phyloP scores from a whole-genome alignment of 169 alveolate species.

The Eimeria tenella region DNA sequence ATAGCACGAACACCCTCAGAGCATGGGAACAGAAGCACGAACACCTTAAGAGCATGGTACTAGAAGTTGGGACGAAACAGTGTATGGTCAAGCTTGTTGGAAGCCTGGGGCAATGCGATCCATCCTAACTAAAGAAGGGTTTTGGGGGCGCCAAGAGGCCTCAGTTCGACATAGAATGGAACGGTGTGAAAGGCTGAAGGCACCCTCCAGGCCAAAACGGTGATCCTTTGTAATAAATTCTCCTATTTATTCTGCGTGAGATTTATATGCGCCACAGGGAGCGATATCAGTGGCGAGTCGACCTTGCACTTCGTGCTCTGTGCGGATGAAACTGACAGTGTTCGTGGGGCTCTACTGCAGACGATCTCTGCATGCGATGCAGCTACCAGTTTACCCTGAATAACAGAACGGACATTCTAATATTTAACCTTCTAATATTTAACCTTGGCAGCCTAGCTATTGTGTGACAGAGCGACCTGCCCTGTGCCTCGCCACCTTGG shows the following conservation, averaged over 20 bases:
- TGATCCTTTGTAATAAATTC: neutral
- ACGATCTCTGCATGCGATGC: slow-evolving; percentile 63
- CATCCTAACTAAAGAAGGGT: neutral
- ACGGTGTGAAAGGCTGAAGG: neutral
- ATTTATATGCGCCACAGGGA: slow-evolving; percentile 27
- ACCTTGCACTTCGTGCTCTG: slow-evolving; percentile 24
- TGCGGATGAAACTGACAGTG: neutral
- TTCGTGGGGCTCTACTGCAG: slow-evolving; percentile 44
- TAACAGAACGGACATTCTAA: neutral
- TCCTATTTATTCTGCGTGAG: neutral
- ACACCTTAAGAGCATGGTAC: too few relatives aligned
- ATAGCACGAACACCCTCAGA: neutral
- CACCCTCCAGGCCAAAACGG: neutral
- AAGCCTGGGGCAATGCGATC: too few relatives aligned
- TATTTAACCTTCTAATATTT: neutral
- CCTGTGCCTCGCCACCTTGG: too few relatives aligned
- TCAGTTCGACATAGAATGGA: neutral
- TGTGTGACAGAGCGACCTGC: too few relatives aligned
- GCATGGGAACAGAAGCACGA: too few relatives aligned
- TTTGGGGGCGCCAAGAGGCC: neutral
- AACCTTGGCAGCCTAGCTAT: too few relatives aligned
- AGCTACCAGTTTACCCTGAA: slow-evolving; percentile 67
- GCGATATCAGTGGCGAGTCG: slow-evolving; percentile 68
- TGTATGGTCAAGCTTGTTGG: too few relatives aligned
- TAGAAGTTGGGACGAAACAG: too few relatives aligned